phyloP scores from a whole-genome alignment of 2,329 filamentous ascomycete species.

The Ilyonectria mors-panacis region DNA sequence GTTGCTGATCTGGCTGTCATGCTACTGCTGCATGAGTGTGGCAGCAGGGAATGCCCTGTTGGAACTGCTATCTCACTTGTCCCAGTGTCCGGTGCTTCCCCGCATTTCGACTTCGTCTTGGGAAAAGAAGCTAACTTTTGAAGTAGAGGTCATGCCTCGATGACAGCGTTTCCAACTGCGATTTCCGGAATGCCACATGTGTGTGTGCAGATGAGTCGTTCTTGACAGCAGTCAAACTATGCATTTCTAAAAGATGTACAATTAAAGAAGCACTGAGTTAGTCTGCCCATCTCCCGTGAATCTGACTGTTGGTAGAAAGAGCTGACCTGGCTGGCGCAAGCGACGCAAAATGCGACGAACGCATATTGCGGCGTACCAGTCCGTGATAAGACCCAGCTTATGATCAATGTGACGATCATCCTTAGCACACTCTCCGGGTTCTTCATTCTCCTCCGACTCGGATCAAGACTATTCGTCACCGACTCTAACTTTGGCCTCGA shows the following conservation, averaged over 20 bases:
- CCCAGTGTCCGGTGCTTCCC: slow-evolving; percentile 33
- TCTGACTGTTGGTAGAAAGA: neutral
- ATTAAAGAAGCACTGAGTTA: slow-evolving; percentile 35
- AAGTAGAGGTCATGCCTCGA: slow-evolving; percentile 30
- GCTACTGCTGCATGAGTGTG: neutral
- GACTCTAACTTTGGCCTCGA: slow-evolving; percentile 33
- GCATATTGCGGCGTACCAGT: slow-evolving; percentile 25
- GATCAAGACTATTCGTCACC: slow-evolving; percentile 34
- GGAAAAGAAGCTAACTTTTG: slow-evolving; percentile 24
- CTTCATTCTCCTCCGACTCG: slow-evolving; percentile 33
- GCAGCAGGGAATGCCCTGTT: slow-evolving; percentile 22
- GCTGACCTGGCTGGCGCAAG: slow-evolving; percentile 16
- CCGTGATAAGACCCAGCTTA: slow-evolving; percentile 26
- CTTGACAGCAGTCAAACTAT: slow-evolving; percentile 32
- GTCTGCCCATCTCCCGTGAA: slow-evolving; percentile 11
- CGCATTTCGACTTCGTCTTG: neutral
- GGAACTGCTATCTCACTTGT: slow-evolving; percentile 32
- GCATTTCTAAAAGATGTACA: slow-evolving; percentile 36
- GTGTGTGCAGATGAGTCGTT: slow-evolving; percentile 38
- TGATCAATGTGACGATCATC: slow-evolving; percentile 31
- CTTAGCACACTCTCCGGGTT: slow-evolving; percentile 34
- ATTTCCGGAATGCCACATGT: slow-evolving; percentile 40
- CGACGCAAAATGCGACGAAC: slow-evolving; percentile 29
- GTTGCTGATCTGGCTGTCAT: slow-evolving; percentile 25
- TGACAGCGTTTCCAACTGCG: slow-evolving; percentile 33